Base-by-base conservation (phyloP, 1,139 yeast species). In the Blastobotrys raffinosifermentans region DNA sequence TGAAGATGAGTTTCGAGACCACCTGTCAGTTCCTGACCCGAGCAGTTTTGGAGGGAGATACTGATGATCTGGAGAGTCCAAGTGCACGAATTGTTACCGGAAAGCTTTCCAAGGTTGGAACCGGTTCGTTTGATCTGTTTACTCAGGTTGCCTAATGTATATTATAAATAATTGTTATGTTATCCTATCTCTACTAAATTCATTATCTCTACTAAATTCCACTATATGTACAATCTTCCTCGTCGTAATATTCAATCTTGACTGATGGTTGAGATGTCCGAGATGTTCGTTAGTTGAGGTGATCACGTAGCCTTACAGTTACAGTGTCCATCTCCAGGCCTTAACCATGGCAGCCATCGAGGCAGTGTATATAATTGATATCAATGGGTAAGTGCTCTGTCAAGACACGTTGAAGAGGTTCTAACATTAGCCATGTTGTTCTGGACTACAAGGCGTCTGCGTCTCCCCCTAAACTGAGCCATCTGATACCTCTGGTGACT, bases 1-100 rank as follows among this genome's bases (percentile, higher is more conserved):
- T 87, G 91, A 93, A 93, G 72, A 93, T 93, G 99, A 86, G 96
- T 43, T 93, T 87, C 64, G 99, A 93, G 67, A 91, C 98, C 33
- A 93, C 99, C 2, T 87, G 96, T 69, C 94, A 85, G 64, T 93
- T 93, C 73, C 74, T 93, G 63, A 91, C 96, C 38, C 86, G 86
- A 69, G 95, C 98, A 9, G 97, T 93, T 31, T 71, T 93, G 59
- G 93, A 91, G 51, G 87, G 93, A 46, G 96, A 85, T 47, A 71
- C 80, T 53, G 99, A 93, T 65, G 79, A 79, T 47, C 69, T 93
- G 56, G 89, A 86, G 51, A 78, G 87, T 45, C 99, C 99, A 21
- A 83, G 95, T 31, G 94, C 98, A n/a, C 75, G 93, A 58, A 78
- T 93, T 51, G 98, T 93, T 35, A 62, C 87, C 61, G 99, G 99